Percentiles rank a stretch among this genome's conserved stretches.
Evolutionary conservation across 495 filamentous ascomycete genomes (phyloP).

Genomic region (Tuber magnatum): DNA sequence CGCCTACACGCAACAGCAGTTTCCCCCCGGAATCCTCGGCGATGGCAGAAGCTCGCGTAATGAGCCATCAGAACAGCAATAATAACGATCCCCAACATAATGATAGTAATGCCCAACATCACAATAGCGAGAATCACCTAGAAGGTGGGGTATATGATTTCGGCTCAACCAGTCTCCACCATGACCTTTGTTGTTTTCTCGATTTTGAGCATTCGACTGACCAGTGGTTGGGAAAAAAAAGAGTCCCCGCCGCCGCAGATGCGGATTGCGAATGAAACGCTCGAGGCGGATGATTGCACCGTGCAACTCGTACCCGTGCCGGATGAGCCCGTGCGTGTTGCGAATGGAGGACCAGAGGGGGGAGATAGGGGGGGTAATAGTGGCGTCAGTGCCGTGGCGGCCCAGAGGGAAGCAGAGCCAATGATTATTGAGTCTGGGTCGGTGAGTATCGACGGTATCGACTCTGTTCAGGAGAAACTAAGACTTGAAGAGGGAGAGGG

Average conservation of each 20-base stretch:
- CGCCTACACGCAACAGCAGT: neutral
- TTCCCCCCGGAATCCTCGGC: neutral
- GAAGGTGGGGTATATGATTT: neutral
- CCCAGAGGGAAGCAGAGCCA: neutral
- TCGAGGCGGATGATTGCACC: neutral
- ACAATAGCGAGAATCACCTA: neutral
- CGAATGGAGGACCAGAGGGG: neutral
- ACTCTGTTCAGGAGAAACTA: conserved; percentile 7
- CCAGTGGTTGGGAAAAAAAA: neutral
- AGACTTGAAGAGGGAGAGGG: conserved; percentile 4
- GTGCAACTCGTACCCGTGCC: neutral
- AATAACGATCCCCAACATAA: neutral
- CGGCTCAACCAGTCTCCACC: neutral
- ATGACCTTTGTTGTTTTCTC: neutral
- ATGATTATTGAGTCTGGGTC: neutral
- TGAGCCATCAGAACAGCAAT: neutral
- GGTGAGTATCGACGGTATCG: neutral
- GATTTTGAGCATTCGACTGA: neutral
- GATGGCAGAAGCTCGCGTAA: neutral
- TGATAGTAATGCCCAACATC: neutral
- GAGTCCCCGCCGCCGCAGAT: neutral
- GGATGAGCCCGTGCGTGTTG: neutral
- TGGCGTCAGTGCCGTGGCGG: neutral
- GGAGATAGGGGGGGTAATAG: neutral
- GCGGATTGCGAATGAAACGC: neutral